These are phyloP conservation scores for Pseudofabraea citricarpa DNA, from an alignment of 2,329 filamentous ascomycete species.

Conservation along the genomic window DNA sequence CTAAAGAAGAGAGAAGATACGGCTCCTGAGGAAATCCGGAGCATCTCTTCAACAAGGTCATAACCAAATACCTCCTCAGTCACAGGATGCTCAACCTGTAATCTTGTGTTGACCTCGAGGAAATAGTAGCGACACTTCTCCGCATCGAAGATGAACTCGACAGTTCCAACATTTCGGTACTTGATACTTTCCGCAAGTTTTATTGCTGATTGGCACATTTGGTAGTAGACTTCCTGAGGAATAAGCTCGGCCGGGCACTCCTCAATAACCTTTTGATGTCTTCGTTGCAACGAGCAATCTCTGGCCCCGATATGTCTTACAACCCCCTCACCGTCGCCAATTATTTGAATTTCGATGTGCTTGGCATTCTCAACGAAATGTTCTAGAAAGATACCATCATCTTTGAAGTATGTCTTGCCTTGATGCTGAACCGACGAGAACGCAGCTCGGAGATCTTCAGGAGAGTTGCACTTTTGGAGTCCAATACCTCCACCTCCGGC, in stretches of 20 bases:
- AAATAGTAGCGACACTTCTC: constrained; percentile 39
- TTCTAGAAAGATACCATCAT: constrained; percentile 43
- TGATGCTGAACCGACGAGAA: constrained; percentile 33
- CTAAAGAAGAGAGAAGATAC: constrained; percentile 4
- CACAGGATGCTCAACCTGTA: constrained; percentile 37
- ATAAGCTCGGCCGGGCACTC: constrained; percentile 36
- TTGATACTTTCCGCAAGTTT: constrained; percentile 34
- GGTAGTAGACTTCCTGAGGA: constrained; percentile 31
- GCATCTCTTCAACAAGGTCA: constrained; percentile 31
- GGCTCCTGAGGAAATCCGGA: constrained; percentile 40
- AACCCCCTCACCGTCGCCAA: constrained; percentile 39
- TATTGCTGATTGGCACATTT: constrained; percentile 35
- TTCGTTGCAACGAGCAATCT: constrained; percentile 46
- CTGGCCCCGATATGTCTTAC: constrained; percentile 39
- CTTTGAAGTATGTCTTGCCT: constrained; percentile 42
- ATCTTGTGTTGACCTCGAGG: constrained; percentile 42
- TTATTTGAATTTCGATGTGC: constrained; percentile 46
- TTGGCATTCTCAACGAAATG: constrained; percentile 38
- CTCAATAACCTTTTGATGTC: constrained; percentile 48
- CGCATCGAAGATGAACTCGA: constrained; percentile 54
- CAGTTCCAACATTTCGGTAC: constrained; percentile 54
- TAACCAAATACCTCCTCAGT: constrained; percentile 38
- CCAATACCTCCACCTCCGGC: constrained; percentile 43
- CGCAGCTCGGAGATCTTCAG: constrained; percentile 23
- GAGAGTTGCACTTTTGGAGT: constrained; percentile 31